These are phyloP conservation scores for Gynochthodes officinalis DNA, from an alignment of 257 asterid genomes.

Conservation along the genomic window DNA sequence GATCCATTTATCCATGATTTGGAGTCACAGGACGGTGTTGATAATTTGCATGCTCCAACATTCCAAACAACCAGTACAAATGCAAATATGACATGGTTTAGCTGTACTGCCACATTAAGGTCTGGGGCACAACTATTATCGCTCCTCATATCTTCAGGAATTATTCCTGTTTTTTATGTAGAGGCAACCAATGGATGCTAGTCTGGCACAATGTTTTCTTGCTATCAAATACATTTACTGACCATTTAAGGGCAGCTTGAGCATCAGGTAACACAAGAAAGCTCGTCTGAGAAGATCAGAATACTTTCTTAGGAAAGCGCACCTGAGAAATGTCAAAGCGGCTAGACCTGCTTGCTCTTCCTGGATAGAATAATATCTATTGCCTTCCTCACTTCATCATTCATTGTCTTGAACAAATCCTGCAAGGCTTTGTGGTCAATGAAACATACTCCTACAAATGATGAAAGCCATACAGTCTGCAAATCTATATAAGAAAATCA, in stretches of 20 bases:
- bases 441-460: slow-evolving; percentile 10
- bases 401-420: slow-evolving; percentile 91
- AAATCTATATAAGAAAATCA: neutral
- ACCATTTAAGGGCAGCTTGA: slow-evolving; percentile 3
- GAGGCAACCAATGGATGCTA: neutral
- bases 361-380: slow-evolving; percentile 41
- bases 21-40: neutral
- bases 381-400: slow-evolving; percentile 48
- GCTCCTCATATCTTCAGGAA: neutral
- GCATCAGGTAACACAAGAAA: neutral
- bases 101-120: neutral
- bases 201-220: neutral
- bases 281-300: neutral
- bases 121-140: neutral
- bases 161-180: neutral
- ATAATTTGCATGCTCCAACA: neutral
- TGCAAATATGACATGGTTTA: neutral
- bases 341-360: slow-evolving; percentile 45
- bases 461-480: neutral
- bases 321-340: slow-evolving; percentile 68
- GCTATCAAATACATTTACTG: neutral
- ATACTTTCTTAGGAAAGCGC: slow-evolving; percentile 19
- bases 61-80: neutral
- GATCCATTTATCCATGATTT: neutral
- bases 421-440: slow-evolving; percentile 28